Evolutionary conservation across 2,329 filamentous ascomycete genomes (phyloP), one percentile per base, ranked within the genome.

Genomic region (Thermochaetoides dissita): DNA sequence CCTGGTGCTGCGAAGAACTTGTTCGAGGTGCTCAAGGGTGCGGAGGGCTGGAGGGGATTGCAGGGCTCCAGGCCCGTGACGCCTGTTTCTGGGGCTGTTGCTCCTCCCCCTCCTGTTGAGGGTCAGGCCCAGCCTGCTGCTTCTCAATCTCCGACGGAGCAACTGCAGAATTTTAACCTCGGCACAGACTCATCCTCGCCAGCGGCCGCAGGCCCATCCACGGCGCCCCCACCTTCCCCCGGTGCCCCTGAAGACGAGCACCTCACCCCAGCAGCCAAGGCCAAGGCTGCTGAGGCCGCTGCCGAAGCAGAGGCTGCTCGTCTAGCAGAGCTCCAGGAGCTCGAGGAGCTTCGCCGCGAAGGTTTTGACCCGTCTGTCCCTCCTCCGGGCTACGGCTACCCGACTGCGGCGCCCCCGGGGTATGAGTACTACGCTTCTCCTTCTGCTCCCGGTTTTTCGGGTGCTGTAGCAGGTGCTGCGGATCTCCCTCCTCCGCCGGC

Each of bases 21-120:
- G 12, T 51, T 58, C 10, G 61, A 63, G 28, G 57, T 62, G 1
- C 46, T 66, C 10, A 57, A 55, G 39, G 58, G 53, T 3, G 61
- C 60, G 1, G 17, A 24, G 17, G 17, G 17, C 17, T 24, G 17
- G 17, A 24, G 17, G 17, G 5, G 17, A 24, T 24, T 24, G 17
- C 17, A 24, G 17, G 17, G 17, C 17, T 24, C 17, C 17, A 24
- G 17, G 17, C 17, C 17, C 17, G 5, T 17, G 17, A 24, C 17
- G 17, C 17, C 17, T 5, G 17, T 24, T 24, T 3, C 17, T 24
- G 17, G 17, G 17, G 17, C 17, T 3, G 17, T 24, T 24, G 17
- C 17, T 24, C 17, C 17, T 24, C 17, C 17, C 17, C 17, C 17
- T 24, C 17, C 17, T 24, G 17, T 5, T 5, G 17, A 24, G 17